Conservation (phyloP, 2,329 filamentous ascomycete species). For the Colletotrichum chlorophyti region DNA sequence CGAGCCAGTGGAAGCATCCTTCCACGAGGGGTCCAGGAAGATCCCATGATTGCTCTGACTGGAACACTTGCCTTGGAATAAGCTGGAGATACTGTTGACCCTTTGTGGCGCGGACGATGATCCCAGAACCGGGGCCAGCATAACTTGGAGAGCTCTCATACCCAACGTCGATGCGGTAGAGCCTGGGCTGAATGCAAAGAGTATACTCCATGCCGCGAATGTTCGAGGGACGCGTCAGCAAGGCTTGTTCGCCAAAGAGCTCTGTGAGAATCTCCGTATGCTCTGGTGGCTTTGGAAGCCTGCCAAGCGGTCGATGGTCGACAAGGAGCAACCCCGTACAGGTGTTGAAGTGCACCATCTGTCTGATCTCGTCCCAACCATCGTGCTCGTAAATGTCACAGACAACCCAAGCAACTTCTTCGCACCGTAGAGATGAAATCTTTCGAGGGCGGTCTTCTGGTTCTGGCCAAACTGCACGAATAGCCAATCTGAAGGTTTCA, state of each 20-base stretch:
- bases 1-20: constrained; percentile 66
- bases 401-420: constrained; percentile 38
- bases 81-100: constrained; percentile 32
- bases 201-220: constrained; percentile 60
- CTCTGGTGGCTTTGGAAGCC: constrained; percentile 59
- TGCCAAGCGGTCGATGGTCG: constrained; percentile 43
- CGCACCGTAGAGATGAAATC: constrained; percentile 30
- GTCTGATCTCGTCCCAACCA: constrained; percentile 32
- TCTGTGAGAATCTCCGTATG: constrained; percentile 48
- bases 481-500: constrained; percentile 38
- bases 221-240: constrained; percentile 59
- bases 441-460: constrained; percentile 29
- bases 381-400: constrained; percentile 21
- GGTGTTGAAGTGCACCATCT: constrained; percentile 42
- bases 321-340: constrained; percentile 41
- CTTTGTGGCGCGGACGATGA: constrained; percentile 51
- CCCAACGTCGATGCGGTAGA: constrained; percentile 62
- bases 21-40: constrained; percentile 58
- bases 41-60: constrained; percentile 42
- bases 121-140: no score
- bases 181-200: constrained; percentile 37
- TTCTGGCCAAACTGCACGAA: constrained; percentile 51
- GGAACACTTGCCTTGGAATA: constrained; percentile 41
- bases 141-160: no score
- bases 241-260: constrained; percentile 60